phyloP scores from a whole-genome alignment of 1,284 basidiomycete genomes.

The Austroboletus rostrupii region DNA sequence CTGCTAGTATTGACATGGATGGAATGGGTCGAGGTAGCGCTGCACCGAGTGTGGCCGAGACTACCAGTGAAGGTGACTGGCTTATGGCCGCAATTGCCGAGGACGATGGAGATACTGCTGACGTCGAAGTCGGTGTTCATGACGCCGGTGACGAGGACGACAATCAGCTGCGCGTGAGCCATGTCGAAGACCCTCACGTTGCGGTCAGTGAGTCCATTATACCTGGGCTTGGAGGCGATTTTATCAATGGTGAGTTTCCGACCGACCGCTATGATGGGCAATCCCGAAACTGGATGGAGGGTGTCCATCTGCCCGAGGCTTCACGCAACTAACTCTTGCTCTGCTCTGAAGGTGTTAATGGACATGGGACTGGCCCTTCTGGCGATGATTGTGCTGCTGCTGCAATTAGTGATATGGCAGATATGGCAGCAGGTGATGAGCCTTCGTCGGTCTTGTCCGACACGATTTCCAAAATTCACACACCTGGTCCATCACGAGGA shows the following conservation, averaged over 20 bases:
- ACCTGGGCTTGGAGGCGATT: conserved; percentile 32
- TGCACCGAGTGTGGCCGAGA: conserved; percentile 66
- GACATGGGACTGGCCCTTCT: conserved; percentile 19
- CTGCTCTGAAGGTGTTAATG: conserved; percentile 26
- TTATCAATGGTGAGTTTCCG: conserved; percentile 44
- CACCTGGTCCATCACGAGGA: conserved; percentile 10
- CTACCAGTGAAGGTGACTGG: conserved; percentile 74
- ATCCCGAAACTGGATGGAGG: conserved; percentile 23
- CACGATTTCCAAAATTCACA: conserved; percentile 6
- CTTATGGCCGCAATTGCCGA: conserved; percentile 78
- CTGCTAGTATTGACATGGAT: conserved; percentile 38
- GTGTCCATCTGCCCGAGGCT: conserved; percentile 28
- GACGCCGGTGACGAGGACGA: conserved; percentile 38
- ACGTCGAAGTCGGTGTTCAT: conserved; percentile 36
- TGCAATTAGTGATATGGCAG: conserved; percentile 11
- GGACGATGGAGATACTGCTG: conserved; percentile 46
- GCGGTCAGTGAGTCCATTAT: conserved; percentile 34
- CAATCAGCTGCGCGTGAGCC: conserved; percentile 43
- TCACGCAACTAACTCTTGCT: conserved; percentile 24
- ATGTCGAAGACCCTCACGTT: conserved; percentile 39
- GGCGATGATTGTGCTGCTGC: conserved; percentile 12
- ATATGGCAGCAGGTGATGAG: conserved; percentile 10
- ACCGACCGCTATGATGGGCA: conserved; percentile 28
- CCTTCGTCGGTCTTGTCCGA: conserved; percentile 12
- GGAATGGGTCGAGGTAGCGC: conserved; percentile 59